These are phyloP conservation scores for Lichtheimia corymbifera DNA, from an alignment of 371 early-diverging fungal species.

Conservation along the genomic window DNA sequence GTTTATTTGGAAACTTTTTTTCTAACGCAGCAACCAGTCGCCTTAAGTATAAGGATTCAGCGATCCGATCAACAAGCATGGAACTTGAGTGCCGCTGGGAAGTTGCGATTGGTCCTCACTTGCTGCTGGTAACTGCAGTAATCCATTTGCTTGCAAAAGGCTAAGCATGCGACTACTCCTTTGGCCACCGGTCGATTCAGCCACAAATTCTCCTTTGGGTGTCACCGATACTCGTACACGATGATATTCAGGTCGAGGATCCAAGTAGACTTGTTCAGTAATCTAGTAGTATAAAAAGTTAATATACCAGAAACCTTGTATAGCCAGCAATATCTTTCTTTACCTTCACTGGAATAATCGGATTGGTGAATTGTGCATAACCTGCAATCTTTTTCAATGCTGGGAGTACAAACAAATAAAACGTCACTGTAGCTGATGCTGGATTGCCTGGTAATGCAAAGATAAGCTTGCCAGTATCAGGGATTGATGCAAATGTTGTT, in stretches of 20 bases:
- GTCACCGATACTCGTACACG: constrained; percentile 56
- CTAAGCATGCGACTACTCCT: constrained; percentile 82
- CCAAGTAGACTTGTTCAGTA: constrained; percentile 60
- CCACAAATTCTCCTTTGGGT: constrained; percentile 39
- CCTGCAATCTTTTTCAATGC: constrained; percentile 80
- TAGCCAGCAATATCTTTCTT: not conserved
- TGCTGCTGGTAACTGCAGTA: constrained; percentile 64
- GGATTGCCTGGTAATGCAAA: constrained; percentile 95
- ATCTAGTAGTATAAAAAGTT: constrained; percentile 24
- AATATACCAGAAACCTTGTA: too few relatives aligned
- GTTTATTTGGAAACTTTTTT: not conserved
- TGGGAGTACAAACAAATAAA: constrained; percentile 88
- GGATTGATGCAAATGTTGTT: constrained; percentile 86
- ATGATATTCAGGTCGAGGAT: constrained; percentile 86
- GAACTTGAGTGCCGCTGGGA: constrained; percentile 22
- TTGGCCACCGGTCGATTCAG: constrained; percentile 72
- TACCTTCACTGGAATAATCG: constrained; percentile 67
- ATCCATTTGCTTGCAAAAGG: constrained; percentile 78
- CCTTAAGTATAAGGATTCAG: not conserved
- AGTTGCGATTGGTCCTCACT: constrained; percentile 28
- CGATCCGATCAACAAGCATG: constrained; percentile 38
- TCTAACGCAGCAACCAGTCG: not conserved
- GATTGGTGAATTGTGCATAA: constrained; percentile 37
- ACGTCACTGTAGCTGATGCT: constrained; percentile 87
- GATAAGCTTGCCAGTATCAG: constrained; percentile 49